Percentiles rank a stretch among this genome's conserved stretches.
Conservation (phyloP, 768 basidiomycete genomes). For the Mycena chlorophos region DNA sequence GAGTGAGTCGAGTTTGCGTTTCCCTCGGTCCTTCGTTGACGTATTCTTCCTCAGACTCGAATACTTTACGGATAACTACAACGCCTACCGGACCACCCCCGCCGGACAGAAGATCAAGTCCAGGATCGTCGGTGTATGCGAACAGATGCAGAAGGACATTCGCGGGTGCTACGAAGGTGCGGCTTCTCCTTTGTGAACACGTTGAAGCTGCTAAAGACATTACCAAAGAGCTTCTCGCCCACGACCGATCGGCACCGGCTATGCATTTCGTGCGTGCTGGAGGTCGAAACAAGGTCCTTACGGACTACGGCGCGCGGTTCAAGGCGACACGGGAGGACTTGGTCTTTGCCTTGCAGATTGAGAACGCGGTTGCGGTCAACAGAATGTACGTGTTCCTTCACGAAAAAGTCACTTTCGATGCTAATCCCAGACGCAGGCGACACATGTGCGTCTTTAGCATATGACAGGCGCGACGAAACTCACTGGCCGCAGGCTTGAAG, state of each 20-base stretch:
- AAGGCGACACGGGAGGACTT: slow-evolving; percentile 3
- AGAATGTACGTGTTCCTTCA: neutral
- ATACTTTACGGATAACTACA: slow-evolving; percentile 4
- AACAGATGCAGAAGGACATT: slow-evolving; percentile 5
- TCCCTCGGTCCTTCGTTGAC: neutral
- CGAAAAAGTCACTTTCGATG: neutral
- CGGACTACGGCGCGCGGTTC: slow-evolving; percentile 7
- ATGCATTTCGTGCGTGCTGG: neutral
- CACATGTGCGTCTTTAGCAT: neutral
- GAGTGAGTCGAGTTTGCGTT: neutral
- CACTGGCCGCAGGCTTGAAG: neutral
- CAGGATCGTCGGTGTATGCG: neutral
- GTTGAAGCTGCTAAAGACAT: neutral
- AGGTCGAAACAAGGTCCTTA: slow-evolving; percentile 2
- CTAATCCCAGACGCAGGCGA: neutral
- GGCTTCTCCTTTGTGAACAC: neutral
- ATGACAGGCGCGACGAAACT: neutral
- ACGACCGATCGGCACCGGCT: slow-evolving; percentile 1
- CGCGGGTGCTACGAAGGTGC: slow-evolving; percentile 1
- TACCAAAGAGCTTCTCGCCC: neutral
- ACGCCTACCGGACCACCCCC: slow-evolving; percentile 1
- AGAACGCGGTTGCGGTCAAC: slow-evolving; percentile 2
- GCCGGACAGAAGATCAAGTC: slow-evolving; percentile 2
- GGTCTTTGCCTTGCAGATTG: slow-evolving; percentile 7
- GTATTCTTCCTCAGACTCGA: neutral